phyloP scores from a whole-genome alignment of 148 eudicot species.

The Rhododendron griersonianum region DNA sequence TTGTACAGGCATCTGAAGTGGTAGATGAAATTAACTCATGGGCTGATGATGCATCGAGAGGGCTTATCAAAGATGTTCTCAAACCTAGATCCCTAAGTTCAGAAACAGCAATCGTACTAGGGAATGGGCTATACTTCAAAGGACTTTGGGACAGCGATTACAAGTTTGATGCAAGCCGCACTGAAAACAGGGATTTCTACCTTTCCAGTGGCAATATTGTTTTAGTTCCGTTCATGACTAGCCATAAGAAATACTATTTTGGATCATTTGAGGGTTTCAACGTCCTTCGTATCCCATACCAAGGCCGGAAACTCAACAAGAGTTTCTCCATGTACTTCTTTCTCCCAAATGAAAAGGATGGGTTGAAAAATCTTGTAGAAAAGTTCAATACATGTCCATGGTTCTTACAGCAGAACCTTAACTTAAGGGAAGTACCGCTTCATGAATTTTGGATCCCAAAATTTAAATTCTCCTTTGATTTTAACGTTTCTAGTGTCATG shows the following conservation, averaged over 20 bases:
- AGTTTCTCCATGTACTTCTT: too few species aligned
- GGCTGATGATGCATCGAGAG: not conserved
- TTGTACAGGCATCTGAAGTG: not conserved
- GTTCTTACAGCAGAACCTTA: not conserved
- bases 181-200: not conserved
- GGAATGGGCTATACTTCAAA: constrained; percentile 13
- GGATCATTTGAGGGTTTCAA: too few species aligned
- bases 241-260: not conserved
- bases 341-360: too few species aligned
- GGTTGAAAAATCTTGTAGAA: too few species aligned
- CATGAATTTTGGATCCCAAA: constrained; percentile 6
- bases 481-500: not conserved
- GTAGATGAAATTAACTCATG: too few species aligned
- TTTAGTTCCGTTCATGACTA: not conserved
- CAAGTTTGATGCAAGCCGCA: not conserved
- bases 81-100: not conserved
- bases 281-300: not conserved
- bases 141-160: not conserved
- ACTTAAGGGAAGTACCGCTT: not conserved
- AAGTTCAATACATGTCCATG: not conserved
- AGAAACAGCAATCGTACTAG: not conserved
- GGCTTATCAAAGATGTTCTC: not conserved
- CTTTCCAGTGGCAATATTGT: not conserved
- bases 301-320: not conserved
- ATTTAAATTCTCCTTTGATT: constrained; percentile 8